These are phyloP conservation scores for Aspergillus haitiensis DNA, from an alignment of 495 filamentous ascomycete species.

Conservation along the genomic window DNA sequence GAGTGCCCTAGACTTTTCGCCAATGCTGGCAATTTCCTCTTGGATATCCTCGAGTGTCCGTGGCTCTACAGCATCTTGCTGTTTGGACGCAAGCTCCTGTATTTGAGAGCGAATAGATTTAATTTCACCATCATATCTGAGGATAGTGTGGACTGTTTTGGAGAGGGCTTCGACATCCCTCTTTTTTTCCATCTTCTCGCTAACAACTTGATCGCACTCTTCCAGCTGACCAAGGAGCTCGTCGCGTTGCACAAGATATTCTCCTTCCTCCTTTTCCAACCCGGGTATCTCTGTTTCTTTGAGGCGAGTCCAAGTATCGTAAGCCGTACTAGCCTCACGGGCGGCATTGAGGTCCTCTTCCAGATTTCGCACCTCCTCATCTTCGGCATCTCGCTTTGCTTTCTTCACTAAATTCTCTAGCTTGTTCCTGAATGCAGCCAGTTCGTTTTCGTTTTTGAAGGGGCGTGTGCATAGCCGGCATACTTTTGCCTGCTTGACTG, in stretches of 20 bases:
- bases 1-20: conserved; percentile 63
- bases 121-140: conserved; percentile 69
- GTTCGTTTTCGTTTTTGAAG: conserved; percentile 60
- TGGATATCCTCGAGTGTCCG: conserved; percentile 82
- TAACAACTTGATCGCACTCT: conserved; percentile 67
- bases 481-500: conserved; percentile 57
- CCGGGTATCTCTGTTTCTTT: conserved; percentile 68
- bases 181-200: conserved; percentile 61
- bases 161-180: conserved; percentile 72
- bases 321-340: conserved; percentile 60
- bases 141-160: conserved; percentile 74
- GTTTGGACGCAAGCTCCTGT: conserved; percentile 65
- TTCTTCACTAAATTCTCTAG: conserved; percentile 60
- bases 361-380: conserved; percentile 50
- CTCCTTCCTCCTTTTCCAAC: conserved; percentile 60
- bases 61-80: conserved; percentile 61
- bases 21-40: conserved; percentile 63
- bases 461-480: conserved; percentile 70
- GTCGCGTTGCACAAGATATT: conserved; percentile 55
- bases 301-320: conserved; percentile 72
- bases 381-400: conserved; percentile 50
- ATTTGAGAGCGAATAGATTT: conserved; percentile 67
- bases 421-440: conserved; percentile 59
- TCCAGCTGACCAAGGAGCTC: conserved; percentile 66
- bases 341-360: conserved; percentile 59